Percentiles rank a stretch among this genome's conserved stretches.
These are phyloP conservation scores for Saccharomycopsis babjevae DNA, from an alignment of 805 yeast genomes.

Conservation along the genomic window DNA sequence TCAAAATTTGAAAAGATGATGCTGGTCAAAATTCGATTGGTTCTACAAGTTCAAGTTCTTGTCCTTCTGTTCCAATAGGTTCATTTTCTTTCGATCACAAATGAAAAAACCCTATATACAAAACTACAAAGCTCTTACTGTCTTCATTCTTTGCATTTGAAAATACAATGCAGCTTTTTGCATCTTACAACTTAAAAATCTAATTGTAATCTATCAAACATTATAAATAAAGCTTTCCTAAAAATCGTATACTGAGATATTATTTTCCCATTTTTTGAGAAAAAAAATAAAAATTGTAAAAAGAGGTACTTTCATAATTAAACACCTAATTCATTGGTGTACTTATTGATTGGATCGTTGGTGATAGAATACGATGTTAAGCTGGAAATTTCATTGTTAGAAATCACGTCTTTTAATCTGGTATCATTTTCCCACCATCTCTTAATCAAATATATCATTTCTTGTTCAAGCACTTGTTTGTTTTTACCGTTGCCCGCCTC, in stretches of 20 bases:
- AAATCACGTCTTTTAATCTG: conserved; percentile 46
- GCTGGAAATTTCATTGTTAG: conserved; percentile 34
- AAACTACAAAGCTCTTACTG: no score
- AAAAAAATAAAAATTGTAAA: not conserved
- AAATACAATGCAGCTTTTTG: no score
- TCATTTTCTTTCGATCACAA: no score
- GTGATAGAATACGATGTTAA: conserved; percentile 39
- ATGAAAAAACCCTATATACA: no score
- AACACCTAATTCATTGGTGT: conserved; percentile 25
- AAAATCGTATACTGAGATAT: not conserved
- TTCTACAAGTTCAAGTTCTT: no score
- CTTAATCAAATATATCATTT: conserved; percentile 54
- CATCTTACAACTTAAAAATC: no score
- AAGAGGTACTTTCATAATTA: not conserved
- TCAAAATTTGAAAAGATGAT: conserved; percentile 23
- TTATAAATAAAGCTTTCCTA: not conserved
- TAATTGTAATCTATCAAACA: not conserved
- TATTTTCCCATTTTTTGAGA: not conserved
- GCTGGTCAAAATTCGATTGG: no score
- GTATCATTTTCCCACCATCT: conserved; percentile 60
- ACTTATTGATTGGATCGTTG: conserved; percentile 48
- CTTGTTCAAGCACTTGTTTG: conserved; percentile 28
- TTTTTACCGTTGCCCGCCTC: conserved; percentile 39
- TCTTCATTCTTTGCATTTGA: no score
- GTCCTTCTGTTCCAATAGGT: no score